Evolutionary conservation across 2,329 filamentous ascomycete species (phyloP), one percentile per base, ranked within the genome.

Genomic region (Pezizomycotina sp.): DNA sequence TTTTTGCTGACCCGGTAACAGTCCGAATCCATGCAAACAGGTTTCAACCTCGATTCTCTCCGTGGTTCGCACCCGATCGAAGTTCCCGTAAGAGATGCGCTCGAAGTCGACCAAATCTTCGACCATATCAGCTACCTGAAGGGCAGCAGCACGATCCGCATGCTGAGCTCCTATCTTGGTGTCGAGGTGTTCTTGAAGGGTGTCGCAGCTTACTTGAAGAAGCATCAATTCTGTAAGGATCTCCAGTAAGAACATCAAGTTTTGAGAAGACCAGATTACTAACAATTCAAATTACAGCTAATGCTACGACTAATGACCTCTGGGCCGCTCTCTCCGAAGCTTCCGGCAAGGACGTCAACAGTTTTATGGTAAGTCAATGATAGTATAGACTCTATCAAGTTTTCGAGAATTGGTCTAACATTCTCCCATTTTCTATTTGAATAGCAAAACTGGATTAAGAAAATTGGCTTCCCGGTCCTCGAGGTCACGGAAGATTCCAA

Each of bases 81-180:
- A 58, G 89, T 98, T 5, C 80, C 83, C 1, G 89, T 98, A 19
- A 75, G 74, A 50, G 84, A 93, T 56, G 89, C 84, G 19, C 69
- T 95, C 7, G 89, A 95, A 50, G 82, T 95, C 47, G 91, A 95
- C 58, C 89, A 98, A 58, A 92, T 95, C 48, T 98, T 98, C 54
- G 89, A 98, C 56, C 71, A 77, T 56, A 95, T 98, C 59, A 43
- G 36, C 24, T 31, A 33, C 15, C 27, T 36, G 24, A 95, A 98
- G 63, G 89, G 89, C 22, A 92, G 82, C 61, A 92, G 86, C 2
- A 80, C 89, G 42, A 89, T 98, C 53, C 78, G 89, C 53, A 98
- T 98, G 89, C 62, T 98, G 51, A 86, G 82, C 50, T 76, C 77
- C 51, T 80, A 95, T 57, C 71, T 98, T 12, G 83, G 83, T 9